Base-by-base conservation (phyloP, 345 rosid genomes). In the Lepidium sativum region DNA sequence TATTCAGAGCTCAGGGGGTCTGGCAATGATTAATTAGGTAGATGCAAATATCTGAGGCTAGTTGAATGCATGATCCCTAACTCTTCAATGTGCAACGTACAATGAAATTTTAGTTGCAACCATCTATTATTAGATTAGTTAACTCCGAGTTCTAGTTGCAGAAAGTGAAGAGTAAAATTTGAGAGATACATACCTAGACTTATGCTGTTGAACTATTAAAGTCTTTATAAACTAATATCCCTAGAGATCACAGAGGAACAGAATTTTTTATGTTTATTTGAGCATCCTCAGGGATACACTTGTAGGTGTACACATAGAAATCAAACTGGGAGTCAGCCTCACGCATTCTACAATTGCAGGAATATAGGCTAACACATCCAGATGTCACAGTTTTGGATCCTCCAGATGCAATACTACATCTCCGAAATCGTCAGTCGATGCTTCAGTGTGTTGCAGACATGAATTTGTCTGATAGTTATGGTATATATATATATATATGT, bases 311-410 rank as follows among this genome's bases (percentile, higher is more conserved):
- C 17, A 13, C 8, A 14, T 29, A 11, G 15, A 8, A 51, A 29
- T 14, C 15, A 29, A 11, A 27, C 38, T 53, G 13, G 15, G 8
- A 5, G 40, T 31, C 39, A 17, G 25, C 25, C 41, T 54, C 9
- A 54, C 9, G 9, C 14, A 33, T 16, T 53, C 9, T 54, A 16
- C 34, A 1, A 54, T 54, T 54, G 17, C 58, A 54, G 58, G 58
- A 54, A 17, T 54, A 33, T 54, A 54, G 58, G 27, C 9, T 54
- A 32, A 27, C 40, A 54, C 58, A 54, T 54, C 58, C 58, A 54
- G 58, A 54, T 54, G 58, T 54, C 27, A 54, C 41, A 33, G 58
- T 54, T 54, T 40, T 54, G 11, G 58, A 54, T 17, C 58, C 58
- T 54, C 58, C 58, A 54, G 58, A 33, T 54, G 58, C 58, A 16